Evolutionary conservation across 1,139 yeast genomes (phyloP), one percentile per base, ranked within the genome.

Genomic region (Eremothecium cymbalariae): DNA sequence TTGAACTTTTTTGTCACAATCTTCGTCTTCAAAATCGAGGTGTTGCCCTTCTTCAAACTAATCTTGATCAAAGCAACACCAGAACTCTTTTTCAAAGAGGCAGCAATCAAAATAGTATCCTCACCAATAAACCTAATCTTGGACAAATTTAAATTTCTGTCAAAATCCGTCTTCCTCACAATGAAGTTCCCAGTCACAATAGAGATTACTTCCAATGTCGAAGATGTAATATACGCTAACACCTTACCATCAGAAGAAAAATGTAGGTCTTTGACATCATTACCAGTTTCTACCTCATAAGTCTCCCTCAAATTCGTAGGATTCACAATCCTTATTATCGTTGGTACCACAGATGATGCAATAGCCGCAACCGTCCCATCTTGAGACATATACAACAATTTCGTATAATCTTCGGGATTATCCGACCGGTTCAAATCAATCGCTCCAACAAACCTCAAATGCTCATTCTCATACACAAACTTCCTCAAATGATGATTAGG

Each of bases 401-500:
- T 78, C 26, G 81, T 79, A 49, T 77, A 78, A 33, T 72, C 78
- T 8, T 68, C 72, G 1, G 67, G 55, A 28, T 62, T 63, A 6
- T 45, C 52, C 37, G 65, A 51, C 4, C 55, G 40, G 29, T 59
- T 55, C 26, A 61, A 42, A 33, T 64, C 67, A 18, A 72, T 74
- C 14, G 82, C 73, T 37, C 71, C 77, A n/a, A 67, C 63, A 46
- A 74, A 75, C 41, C 69, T 64, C 48, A 80, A 63, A 52, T 77
- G 83, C 34, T 77, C 79, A 33, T 77, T 73, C 35, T 64, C 67
- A 50, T 63, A 73, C 16, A 61, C 64, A 51, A 77, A 81, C 51
- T 78, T 78, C 40, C 95, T 64, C 48, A 85, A 57, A 59, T 82
- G 86, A 50, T 76, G 77, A 55, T 85, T 85, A 41, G 71, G 68